Base-by-base conservation (phyloP, 768 basidiomycete genomes). In the Boletus bicolor region DNA sequence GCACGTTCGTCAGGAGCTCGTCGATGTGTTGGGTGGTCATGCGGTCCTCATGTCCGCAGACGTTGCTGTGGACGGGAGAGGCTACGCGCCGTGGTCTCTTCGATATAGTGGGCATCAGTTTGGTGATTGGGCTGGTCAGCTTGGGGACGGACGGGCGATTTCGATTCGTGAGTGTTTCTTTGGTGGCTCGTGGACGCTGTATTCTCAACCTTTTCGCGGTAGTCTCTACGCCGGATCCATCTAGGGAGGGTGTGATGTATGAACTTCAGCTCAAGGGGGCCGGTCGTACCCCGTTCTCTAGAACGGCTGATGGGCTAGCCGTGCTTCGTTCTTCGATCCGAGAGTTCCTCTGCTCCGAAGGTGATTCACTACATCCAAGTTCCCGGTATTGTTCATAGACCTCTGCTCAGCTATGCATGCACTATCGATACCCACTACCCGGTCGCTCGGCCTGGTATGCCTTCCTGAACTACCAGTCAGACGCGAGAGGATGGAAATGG, bases 201-300 rank as follows among this genome's bases (percentile, higher is more conserved):
- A 43, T 30, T 57, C 46, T 68, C 32, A 58, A 50, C 24, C 1
- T 35, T 30, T 14, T 5, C 12, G 35, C 48, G 7, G 12, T 57
- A 92, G 91, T 91, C 54, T 85, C 85, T n/a, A 92, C 91, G 0
- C 84, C 88, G 0, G 85, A 90, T 56, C 85, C 86, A 0, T 67
- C 73, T 7, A 76, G 83, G 44, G 78, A 81, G 2, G 74, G 81
- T 17, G 64, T 77, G 5, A 74, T 75, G 0, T 89, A 86, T 64
- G 97, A 99, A 65, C 77, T 99, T 9, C 97, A 98, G 70, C 82
- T 99, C 61, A 99, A 98, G 69, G 97, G 97, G 1, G 83, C 87
- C 0, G 97, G 97, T 0, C 79, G 97, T 11, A 98, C 96, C 1
- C 95, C 97, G 0, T 98, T 95, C 74, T 91, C 92, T 0, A 82